Percentiles rank a stretch among this genome's conserved stretches.
Conservation (phyloP, 768 basidiomycete species). For the Tricholoma sp. region DNA sequence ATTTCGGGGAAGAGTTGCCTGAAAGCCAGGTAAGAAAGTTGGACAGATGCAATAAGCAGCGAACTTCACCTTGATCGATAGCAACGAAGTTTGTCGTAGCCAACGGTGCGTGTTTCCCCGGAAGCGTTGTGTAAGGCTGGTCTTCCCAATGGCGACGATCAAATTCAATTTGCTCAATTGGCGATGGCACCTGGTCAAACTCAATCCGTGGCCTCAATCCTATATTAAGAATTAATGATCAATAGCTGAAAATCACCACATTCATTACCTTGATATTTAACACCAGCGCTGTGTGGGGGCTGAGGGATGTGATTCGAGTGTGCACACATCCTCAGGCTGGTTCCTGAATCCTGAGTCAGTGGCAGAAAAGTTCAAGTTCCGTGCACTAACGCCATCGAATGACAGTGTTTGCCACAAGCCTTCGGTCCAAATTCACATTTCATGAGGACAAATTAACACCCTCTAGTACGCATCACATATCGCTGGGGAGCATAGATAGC, state of each 20-base stretch:
- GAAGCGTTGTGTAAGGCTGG: constrained; percentile 56
- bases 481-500: background rate
- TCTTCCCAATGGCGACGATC: constrained; percentile 79
- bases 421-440: too few species aligned
- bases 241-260: background rate
- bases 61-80: constrained; percentile 74
- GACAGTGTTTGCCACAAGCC: too few species aligned
- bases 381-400: too few species aligned
- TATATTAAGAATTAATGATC: constrained; percentile 17
- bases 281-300: constrained; percentile 65
- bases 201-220: constrained; percentile 83
- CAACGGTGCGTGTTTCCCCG: constrained; percentile 63
- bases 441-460: too few species aligned
- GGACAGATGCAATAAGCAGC: background rate
- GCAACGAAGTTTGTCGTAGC: constrained; percentile 84
- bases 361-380: too few species aligned
- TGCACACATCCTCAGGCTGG: constrained; percentile 35
- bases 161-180: constrained; percentile 68
- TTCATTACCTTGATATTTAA: constrained; percentile 39
- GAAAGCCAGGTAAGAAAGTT: constrained; percentile 1
- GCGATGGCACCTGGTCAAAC: constrained; percentile 87
- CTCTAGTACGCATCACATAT: too few species aligned
- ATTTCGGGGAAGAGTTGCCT: constrained; percentile 91
- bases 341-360: background rate
- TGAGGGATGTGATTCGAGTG: constrained; percentile 55